A percentile compares a stretch with the other conserved stretches of the same genome.
Conservation (phyloP, 306 rosid species). For the Prunus salicina region DNA sequence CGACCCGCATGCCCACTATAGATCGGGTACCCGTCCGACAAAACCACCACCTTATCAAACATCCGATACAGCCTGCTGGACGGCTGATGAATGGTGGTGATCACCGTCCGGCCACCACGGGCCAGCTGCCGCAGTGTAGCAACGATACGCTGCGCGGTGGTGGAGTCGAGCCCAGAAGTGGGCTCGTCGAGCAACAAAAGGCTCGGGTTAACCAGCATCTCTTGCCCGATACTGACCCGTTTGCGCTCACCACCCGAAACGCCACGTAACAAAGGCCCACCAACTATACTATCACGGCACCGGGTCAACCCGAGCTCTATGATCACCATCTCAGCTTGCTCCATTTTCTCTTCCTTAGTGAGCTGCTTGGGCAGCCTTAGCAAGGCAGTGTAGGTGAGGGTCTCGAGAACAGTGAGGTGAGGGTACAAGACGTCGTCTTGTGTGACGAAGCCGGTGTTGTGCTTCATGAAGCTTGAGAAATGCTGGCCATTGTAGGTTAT, state of each 20-base stretch:
- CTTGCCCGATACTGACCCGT: conserved; percentile 84
- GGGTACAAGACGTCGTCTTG: conserved; percentile 86
- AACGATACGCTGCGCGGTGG: conserved; percentile 64
- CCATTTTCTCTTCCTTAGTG: conserved; percentile 47
- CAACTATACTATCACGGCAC: conserved; percentile 51
- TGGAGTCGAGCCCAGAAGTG: conserved; percentile 85
- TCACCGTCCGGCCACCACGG: conserved; percentile 66
- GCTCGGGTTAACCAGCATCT: conserved; percentile 84
- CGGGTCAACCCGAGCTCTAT: conserved; percentile 60
- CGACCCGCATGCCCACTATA: conserved; percentile 57
- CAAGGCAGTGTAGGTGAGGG: conserved; percentile 62
- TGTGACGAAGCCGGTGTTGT: conserved; percentile 67
- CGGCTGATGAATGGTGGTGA: conserved; percentile 85
- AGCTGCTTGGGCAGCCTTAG: conserved; percentile 60
- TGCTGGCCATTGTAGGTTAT: conserved; percentile 65
- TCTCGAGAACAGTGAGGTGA: conserved; percentile 74
- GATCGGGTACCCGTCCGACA: conserved; percentile 69
- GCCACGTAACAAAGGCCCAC: conserved; percentile 56
- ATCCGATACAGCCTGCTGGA: conserved; percentile 66
- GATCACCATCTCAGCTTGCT: conserved; percentile 52
- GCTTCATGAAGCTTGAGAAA: conserved; percentile 44
- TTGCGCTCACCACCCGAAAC: conserved; percentile 84
- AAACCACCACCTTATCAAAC: conserved; percentile 76
- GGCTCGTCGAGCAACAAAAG: conserved; percentile 76
- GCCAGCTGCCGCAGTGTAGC: conserved; percentile 42